Percentiles rank a stretch among this genome's conserved stretches.
Conservation (phyloP, 208 protist genomes). For the Acanthamoeba quina region DNA sequence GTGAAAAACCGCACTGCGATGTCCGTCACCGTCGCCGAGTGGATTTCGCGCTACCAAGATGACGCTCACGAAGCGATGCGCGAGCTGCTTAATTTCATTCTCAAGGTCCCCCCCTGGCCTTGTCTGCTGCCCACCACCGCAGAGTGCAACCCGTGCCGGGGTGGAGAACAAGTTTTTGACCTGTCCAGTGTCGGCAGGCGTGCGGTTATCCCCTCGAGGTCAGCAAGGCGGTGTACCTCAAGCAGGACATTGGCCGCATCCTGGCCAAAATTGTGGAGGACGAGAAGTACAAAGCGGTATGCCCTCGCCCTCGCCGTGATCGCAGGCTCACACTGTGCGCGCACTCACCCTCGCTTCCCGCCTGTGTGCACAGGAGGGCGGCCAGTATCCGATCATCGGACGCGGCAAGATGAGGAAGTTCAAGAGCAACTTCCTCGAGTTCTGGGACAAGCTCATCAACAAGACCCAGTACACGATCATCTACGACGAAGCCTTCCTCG, state of each 20-base stretch:
- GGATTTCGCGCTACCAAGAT: slow-evolving; percentile 65
- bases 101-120: neutral
- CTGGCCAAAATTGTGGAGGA: slow-evolving; percentile 3
- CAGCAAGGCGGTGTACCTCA: neutral
- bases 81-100: slow-evolving; percentile 71
- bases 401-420: slow-evolving; percentile 43
- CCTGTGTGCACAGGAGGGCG: neutral
- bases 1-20: slow-evolving; percentile 59
- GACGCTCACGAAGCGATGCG: slow-evolving; percentile 38
- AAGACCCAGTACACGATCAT: slow-evolving; percentile 46
- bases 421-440: slow-evolving; percentile 66
- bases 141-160: too few species aligned
- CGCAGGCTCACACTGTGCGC: neutral
- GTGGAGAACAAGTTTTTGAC: neutral
- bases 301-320: neutral
- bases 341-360: neutral
- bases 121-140: neutral
- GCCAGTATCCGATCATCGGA: slow-evolving; percentile 43
- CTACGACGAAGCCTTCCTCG: slow-evolving; percentile 49
- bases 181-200: neutral
- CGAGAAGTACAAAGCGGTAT: slow-evolving; percentile 16
- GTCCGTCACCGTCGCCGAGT: slow-evolving; percentile 56
- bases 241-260: slow-evolving; percentile 31
- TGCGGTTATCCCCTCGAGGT: slow-evolving; percentile 52
- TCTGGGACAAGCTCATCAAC: slow-evolving; percentile 70